Evolutionary conservation across 306 rosid species (phyloP).

Genomic region (Lotus japonicus): DNA sequence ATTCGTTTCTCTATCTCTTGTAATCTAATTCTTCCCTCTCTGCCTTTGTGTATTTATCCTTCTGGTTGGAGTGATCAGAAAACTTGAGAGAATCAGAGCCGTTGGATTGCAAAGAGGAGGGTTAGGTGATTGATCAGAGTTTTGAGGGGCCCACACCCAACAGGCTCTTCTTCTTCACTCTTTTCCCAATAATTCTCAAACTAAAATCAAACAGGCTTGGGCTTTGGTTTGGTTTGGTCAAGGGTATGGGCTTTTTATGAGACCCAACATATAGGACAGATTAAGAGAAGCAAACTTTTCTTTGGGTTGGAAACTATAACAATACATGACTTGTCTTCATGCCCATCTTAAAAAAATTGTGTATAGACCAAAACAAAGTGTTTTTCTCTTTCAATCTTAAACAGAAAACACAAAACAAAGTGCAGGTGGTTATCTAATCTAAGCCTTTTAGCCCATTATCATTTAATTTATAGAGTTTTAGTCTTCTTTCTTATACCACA

Average conservation of each 20-base stretch:
- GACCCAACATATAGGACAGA: not conserved
- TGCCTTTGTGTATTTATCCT: slow-evolving; percentile 33
- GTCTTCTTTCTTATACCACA: too few relatives aligned
- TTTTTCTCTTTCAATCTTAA: too few relatives aligned
- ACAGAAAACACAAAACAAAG: not conserved
- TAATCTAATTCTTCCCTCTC: not conserved
- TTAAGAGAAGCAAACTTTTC: not conserved
- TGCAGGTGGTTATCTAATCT: not conserved
- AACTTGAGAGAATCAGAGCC: slow-evolving; percentile 22
- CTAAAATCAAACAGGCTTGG: not conserved
- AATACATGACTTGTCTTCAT: not conserved
- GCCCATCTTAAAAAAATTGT: not conserved
- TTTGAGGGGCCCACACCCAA: slow-evolving; percentile 8
- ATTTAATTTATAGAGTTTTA: too few relatives aligned
- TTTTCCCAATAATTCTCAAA: slow-evolving; percentile 14
- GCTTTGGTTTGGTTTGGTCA: not conserved
- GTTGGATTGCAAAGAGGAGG: slow-evolving; percentile 24
- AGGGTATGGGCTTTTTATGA: not conserved
- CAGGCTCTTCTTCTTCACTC: not conserved
- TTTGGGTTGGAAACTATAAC: not conserved
- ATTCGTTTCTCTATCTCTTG: not conserved
- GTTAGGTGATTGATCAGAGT: slow-evolving; percentile 25
- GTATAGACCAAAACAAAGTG: too few relatives aligned
- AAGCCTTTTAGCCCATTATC: too few relatives aligned
- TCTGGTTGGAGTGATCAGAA: slow-evolving; percentile 8